Evolutionary conservation across 1,284 basidiomycete genomes (phyloP).

Genomic region (Gymnopus androsaceus): DNA sequence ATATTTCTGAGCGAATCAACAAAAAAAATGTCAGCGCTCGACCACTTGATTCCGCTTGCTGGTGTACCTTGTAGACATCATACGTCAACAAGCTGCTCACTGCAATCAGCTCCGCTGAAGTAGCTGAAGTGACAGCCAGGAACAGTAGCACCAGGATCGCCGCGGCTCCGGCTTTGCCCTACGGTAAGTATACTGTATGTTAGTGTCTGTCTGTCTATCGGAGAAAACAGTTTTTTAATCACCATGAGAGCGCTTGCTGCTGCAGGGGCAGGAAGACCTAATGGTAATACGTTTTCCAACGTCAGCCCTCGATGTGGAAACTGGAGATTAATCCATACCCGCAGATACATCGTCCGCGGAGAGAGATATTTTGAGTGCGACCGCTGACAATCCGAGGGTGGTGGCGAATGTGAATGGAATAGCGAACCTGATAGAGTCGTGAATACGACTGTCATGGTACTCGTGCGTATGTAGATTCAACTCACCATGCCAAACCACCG

Average conservation of each 20-base stretch:
- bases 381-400: conserved; percentile 81
- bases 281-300: no score
- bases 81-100: conserved; percentile 82
- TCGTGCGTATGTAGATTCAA: no score
- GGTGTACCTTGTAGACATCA: conserved; percentile 71
- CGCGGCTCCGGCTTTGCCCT: conserved; percentile 73
- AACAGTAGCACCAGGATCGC: conserved; percentile 74
- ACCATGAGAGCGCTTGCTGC: conserved; percentile 79
- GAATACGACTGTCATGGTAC: not conserved
- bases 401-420: conserved; percentile 82
- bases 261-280: conserved; percentile 80
- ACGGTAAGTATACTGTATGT: no score
- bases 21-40: not conserved
- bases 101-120: conserved; percentile 88
- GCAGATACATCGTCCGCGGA: conserved; percentile 72
- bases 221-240: no score
- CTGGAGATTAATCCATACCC: no score
- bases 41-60: not conserved
- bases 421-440: conserved; percentile 56
- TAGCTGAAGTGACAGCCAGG: conserved; percentile 84
- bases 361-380: conserved; percentile 71
- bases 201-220: no score
- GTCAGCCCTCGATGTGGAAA: no score
- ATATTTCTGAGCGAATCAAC: conserved; percentile 44
- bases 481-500: conserved; percentile 84